Base-by-base conservation (phyloP, 306 rosid species). In the Dicorynia guianensis region DNA sequence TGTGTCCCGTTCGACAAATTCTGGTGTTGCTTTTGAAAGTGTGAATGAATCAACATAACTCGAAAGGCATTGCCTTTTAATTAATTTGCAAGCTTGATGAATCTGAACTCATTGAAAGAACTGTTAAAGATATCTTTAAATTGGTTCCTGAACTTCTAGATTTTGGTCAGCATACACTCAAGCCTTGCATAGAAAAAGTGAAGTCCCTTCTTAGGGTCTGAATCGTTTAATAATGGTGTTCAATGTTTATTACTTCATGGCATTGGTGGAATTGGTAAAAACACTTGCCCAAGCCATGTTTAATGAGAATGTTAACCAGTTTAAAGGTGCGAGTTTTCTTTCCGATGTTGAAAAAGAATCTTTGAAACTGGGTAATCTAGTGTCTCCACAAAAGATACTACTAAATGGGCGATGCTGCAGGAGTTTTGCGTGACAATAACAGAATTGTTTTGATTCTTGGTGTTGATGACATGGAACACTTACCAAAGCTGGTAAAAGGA, bases 381-480 rank as follows among this genome's bases (percentile, higher is more conserved):
- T 20, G 50, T 14, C 40, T 9, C 77, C 71, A 4, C 82, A 78
- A 34, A 43, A 14, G 82, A 63, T 40, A 43, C 72, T 78, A 17
- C 15, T 77, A 25, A 59, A 38, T n/a, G 35, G 18, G 43, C 65
- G 58, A 60, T 50, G 9, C 7, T 18, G 14, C 10, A 36, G 79
- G 74, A 35, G 13, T 2, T 6, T 35, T 6, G 39, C 74, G 63
- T 18, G 9, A 47, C 9, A 3, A 6, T 13, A 54, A 1, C 15
- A 78, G 19, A 55, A 67, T 78, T 42, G 73, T 78, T 53, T 4
- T 78, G 7, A 67, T 78, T 34, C 20, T 78, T 78, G 78, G 63
- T 19, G 62, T 78, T 20, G 52, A 78, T 53, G 3, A 33, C 0
- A 0, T 0, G 6, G 2, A 18, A 18, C 58, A 71, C 5, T 52